Evolutionary conservation across 768 basidiomycete genomes (phyloP).

Genomic region (Boletus rufocinnamomeus): DNA sequence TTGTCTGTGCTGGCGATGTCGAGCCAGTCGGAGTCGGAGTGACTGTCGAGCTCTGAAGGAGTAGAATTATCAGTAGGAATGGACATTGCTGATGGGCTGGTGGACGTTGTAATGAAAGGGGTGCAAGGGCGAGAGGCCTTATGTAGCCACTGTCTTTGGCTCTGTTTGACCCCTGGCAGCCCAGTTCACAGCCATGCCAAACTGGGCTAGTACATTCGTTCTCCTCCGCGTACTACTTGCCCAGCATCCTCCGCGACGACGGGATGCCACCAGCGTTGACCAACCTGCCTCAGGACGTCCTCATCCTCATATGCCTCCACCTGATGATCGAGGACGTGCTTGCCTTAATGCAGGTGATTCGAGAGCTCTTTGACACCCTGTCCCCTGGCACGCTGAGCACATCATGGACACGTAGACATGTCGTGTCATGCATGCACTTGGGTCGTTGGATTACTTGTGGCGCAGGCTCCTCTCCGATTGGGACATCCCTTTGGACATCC

Average conservation of each 20-base stretch:
- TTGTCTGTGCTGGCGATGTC: slow-evolving; percentile 66
- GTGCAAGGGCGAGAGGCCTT: slow-evolving; percentile 26
- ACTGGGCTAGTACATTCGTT: neutral
- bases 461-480: slow-evolving; percentile 40
- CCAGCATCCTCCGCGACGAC: neutral
- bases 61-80: slow-evolving; percentile 42
- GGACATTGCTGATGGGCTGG: slow-evolving; percentile 28
- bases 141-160: slow-evolving; percentile 32
- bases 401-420: slow-evolving; percentile 50
- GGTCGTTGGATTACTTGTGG: slow-evolving; percentile 56
- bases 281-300: slow-evolving; percentile 46
- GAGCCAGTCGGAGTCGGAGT: slow-evolving; percentile 85
- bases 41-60: slow-evolving; percentile 63
- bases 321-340: slow-evolving; percentile 46
- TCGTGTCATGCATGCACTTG: slow-evolving; percentile 58
- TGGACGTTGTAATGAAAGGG: slow-evolving; percentile 35
- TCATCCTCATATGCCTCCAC: slow-evolving; percentile 38
- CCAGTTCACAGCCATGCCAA: slow-evolving; percentile 10
- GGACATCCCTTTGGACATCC: slow-evolving; percentile 45
- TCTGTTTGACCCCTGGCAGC: slow-evolving; percentile 24
- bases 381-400: slow-evolving; percentile 16
- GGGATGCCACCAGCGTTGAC: slow-evolving; percentile 26
- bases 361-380: neutral
- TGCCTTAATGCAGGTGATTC: slow-evolving; percentile 48
- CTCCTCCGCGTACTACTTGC: neutral